These are phyloP conservation scores for Pneumocystis oryctolagi DNA, from an alignment of 1,139 yeast genomes.

Conservation along the genomic window DNA sequence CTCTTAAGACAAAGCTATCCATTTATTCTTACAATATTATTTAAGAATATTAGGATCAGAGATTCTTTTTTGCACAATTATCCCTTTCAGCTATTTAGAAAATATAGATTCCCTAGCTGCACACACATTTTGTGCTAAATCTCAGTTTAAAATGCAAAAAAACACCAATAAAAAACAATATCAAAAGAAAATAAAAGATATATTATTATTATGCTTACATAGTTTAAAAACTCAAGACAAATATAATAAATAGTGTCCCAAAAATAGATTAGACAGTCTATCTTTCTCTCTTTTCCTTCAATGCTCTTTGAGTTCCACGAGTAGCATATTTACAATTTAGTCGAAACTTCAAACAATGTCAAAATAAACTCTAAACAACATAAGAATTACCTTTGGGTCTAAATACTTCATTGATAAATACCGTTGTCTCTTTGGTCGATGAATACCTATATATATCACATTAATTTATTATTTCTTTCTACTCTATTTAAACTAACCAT, in stretches of 20 bases:
- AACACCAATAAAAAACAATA: background rate
- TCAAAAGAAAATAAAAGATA: background rate
- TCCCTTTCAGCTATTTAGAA: background rate
- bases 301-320: background rate
- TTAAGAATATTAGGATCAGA: background rate
- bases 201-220: background rate
- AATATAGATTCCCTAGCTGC: background rate
- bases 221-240: background rate
- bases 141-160: background rate
- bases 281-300: background rate
- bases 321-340: background rate
- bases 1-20: background rate
- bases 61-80: background rate
- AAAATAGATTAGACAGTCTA: background rate
- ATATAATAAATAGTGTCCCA: background rate
- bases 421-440: background rate
- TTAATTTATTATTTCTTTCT: background rate
- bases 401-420: background rate
- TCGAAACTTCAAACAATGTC: background rate
- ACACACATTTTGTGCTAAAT: background rate
- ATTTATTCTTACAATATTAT: background rate
- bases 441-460: background rate
- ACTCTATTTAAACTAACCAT: background rate
- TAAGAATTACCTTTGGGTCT: background rate
- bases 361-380: background rate